phyloP scores from a whole-genome alignment of 1,284 basidiomycete species.

The Trichosporon ovoides region DNA sequence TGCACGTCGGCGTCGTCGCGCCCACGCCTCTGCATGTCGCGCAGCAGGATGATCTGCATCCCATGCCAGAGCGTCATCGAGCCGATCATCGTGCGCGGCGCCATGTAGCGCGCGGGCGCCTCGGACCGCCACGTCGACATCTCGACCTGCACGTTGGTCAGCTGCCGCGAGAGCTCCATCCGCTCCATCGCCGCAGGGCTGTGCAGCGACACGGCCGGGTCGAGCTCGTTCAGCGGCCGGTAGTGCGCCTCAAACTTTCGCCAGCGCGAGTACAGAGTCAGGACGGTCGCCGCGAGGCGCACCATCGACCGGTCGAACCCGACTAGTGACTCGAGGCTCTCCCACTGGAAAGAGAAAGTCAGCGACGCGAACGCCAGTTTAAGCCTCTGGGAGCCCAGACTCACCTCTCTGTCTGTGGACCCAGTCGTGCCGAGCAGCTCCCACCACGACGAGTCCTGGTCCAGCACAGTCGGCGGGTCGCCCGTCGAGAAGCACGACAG shows the following conservation, averaged over 20 bases:
- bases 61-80: slow-evolving; percentile 37
- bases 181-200: slow-evolving; percentile 18
- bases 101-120: slow-evolving; percentile 17
- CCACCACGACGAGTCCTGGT: slow-evolving; percentile 30
- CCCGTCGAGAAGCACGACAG: slow-evolving; percentile 26
- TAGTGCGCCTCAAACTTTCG: slow-evolving; percentile 21
- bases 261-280: slow-evolving; percentile 16
- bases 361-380: slow-evolving; percentile 7
- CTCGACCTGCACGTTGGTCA: slow-evolving; percentile 18
- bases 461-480: slow-evolving; percentile 20
- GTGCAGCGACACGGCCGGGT: slow-evolving; percentile 16
- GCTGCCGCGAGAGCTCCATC: slow-evolving; percentile 17
- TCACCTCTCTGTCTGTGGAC: slow-evolving; percentile 18
- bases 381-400: background rate
- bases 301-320: slow-evolving; percentile 30
- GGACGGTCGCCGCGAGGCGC: slow-evolving; percentile 19
- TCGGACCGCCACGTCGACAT: slow-evolving; percentile 22
- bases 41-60: slow-evolving; percentile 30
- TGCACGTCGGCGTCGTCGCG: slow-evolving; percentile 30
- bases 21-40: slow-evolving; percentile 26
- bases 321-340: slow-evolving; percentile 30
- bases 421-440: slow-evolving; percentile 23
- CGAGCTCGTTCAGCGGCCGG: slow-evolving; percentile 18
- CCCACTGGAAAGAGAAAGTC: slow-evolving; percentile 21
- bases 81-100: slow-evolving; percentile 30